These are phyloP conservation scores for Codiaeum variegatum DNA, from an alignment of 441 rosid genomes.

Conservation along the genomic window DNA sequence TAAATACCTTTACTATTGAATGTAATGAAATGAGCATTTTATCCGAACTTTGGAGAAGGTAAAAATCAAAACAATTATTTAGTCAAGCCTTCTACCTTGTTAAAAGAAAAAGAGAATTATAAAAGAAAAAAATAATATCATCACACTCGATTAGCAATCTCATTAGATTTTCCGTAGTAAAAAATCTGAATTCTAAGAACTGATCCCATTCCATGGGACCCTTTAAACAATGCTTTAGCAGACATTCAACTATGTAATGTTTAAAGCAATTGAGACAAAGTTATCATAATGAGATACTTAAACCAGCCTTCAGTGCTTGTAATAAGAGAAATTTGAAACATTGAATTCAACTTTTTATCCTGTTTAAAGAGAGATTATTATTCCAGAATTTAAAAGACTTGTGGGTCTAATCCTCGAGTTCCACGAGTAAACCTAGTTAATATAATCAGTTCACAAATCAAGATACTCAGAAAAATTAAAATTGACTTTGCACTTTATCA, in stretches of 20 bases:
- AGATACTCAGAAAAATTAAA: background rate
- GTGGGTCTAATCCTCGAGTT: too few species aligned
- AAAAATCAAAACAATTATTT: too few species aligned
- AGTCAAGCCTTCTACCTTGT: too few species aligned
- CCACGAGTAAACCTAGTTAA: too few species aligned
- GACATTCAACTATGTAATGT: background rate
- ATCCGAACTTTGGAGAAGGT: too few species aligned
- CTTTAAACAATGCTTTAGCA: background rate
- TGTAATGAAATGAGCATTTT: too few species aligned
- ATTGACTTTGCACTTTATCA: background rate
- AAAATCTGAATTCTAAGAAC: background rate
- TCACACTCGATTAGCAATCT: too few species aligned
- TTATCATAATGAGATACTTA: background rate
- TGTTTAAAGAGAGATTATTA: background rate
- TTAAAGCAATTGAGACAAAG: background rate
- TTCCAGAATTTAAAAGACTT: background rate
- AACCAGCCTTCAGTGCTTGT: background rate
- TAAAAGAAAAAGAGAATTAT: too few species aligned
- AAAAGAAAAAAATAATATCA: too few species aligned
- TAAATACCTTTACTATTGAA: too few species aligned
- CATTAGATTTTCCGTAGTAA: background rate
- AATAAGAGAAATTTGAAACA: background rate
- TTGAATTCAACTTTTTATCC: background rate
- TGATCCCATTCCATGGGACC: conserved; percentile 7
- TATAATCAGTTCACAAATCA: background rate